Conservation (phyloP, 345 rosid species). For the Gossypium rotundifolium region DNA sequence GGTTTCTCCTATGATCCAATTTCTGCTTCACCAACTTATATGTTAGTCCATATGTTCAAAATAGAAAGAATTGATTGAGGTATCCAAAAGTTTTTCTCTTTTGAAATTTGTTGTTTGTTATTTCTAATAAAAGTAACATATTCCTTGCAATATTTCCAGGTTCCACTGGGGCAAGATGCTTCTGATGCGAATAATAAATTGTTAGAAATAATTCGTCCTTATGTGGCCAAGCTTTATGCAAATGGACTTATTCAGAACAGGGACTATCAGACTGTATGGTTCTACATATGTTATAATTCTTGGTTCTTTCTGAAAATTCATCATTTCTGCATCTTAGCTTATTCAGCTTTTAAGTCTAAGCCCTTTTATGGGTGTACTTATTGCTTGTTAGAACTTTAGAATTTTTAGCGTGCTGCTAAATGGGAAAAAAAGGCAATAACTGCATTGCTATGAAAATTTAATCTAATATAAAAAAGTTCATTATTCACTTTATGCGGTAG, state of each 20-base stretch:
- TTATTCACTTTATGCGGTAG: background rate
- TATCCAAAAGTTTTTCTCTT: conserved; percentile 26
- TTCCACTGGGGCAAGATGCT: conserved; percentile 83
- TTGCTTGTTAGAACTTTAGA: background rate
- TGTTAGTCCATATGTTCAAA: conserved; percentile 17
- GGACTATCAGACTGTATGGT: conserved; percentile 75
- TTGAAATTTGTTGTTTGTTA: conserved; percentile 14
- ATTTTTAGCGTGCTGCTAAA: background rate
- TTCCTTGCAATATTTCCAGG: conserved; percentile 43
- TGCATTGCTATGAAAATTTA: background rate
- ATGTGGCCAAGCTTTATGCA: conserved; percentile 53
- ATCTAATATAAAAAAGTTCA: background rate
- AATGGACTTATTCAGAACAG: conserved; percentile 56
- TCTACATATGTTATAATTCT: conserved; percentile 16
- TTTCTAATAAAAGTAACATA: conserved; percentile 1
- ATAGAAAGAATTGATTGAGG: conserved; percentile 81
- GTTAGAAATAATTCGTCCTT: conserved; percentile 66
- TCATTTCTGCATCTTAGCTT: background rate
- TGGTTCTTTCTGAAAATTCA: conserved; percentile 6
- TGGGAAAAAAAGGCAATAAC: background rate
- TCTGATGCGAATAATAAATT: conserved; percentile 50
- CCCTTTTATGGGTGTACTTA: background rate
- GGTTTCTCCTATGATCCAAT: background rate
- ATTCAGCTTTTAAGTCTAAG: background rate
- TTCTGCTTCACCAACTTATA: conserved; percentile 4